Base-by-base conservation (phyloP, 768 basidiomycete species). In the Trametes sanguinea region DNA sequence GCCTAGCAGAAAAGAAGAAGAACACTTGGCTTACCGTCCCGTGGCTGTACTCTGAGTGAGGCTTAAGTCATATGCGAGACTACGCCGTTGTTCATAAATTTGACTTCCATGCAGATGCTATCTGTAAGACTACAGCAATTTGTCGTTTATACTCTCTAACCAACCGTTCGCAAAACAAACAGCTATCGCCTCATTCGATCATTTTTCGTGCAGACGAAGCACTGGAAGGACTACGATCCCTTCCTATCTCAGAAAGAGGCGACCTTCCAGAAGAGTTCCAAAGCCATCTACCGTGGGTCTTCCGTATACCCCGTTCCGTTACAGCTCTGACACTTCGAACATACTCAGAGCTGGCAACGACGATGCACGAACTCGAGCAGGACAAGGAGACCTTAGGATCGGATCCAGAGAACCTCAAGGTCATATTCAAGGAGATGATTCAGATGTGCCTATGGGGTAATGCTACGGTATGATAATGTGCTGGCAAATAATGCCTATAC, bases 401-500 rank as follows among this genome's bases (percentile, higher is more conserved):
- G 0, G 80, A 89, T 60, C 73, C 81, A 0, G 77, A 79, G 14
- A 86, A 86, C 61, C 76, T 92, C 16, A 76, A 78, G 35, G 77
- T 88, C 0, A 71, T 94, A 13, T 94, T 93, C 74, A 82, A 81
- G 57, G 89, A 94, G 73, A 94, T 95, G 89, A 79, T 92, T 7
- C 91, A 94, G 69, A 93, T 95, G 85, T 91, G 90, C 74, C 81
- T 94, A 29, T 94, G 93, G 94, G 95, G 95, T 47, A 98, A 98
- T 72, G 94, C 95, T 13, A 97, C 95, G 29, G 92, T 92, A 67
- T 64, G 79, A 6, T 29, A 16, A 22, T 17, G 27, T 29, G 22
- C 27, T 30, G 29, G 17, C 29, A 32, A 33, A 32, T 11, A 4
- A 27, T 6, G n/a, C 16, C 6, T n/a, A 43, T 13, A 51, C 52